Base-by-base conservation (phyloP, 2,329 filamentous ascomycete genomes). In the Stromatinia cepivora region DNA sequence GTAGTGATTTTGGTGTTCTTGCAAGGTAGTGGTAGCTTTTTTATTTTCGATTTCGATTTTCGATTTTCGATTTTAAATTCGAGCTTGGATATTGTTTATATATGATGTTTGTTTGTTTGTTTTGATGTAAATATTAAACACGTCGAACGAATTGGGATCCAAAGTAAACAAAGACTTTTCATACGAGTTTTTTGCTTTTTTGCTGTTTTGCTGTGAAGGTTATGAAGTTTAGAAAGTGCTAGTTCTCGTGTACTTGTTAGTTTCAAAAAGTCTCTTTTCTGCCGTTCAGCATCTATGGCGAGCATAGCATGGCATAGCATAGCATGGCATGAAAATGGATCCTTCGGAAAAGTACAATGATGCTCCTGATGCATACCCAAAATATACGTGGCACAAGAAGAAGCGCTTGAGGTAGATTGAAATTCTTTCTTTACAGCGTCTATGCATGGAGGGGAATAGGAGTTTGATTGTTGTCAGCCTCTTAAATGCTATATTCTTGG, bases 331-430 rank as follows among this genome's bases (percentile, higher is more conserved):
- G 15, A 31, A 31, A 13, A 61, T 31, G 10, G 17, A 39, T 25
- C 57, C 39, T 20, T n/a, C 17, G 15, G 3, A 20, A 42, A 58
- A 42, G 56, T 25, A 28, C 56, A 10, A 17, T 46, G 28, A 15
- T 46, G 6, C 17, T 61, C 39, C 25, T 61, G 17, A 46, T 61
- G 39, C 25, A 42, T 61, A 10, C 31, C 11, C 10, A 59, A 59
- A 28, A 62, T 62, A 62, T 62, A 62, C 59, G 45, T 62, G 45
- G 59, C 59, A 62, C 59, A 11, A 17, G 31, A 36, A 25, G 59
- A 50, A 62, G 45, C 45, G 45, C 28, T 6, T 3, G 42, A 20
- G 45, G 15, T 20, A 28, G 15, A 36, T 36, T 28, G 28, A 20
- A n/a, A 17, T 17, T 36, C 11, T 25, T 28, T 48, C 28, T 62